A percentile compares a stretch with the other conserved stretches of the same genome.
These are phyloP conservation scores for Xylaria sp. DNA, from an alignment of 2,329 filamentous ascomycete genomes.

Conservation along the genomic window DNA sequence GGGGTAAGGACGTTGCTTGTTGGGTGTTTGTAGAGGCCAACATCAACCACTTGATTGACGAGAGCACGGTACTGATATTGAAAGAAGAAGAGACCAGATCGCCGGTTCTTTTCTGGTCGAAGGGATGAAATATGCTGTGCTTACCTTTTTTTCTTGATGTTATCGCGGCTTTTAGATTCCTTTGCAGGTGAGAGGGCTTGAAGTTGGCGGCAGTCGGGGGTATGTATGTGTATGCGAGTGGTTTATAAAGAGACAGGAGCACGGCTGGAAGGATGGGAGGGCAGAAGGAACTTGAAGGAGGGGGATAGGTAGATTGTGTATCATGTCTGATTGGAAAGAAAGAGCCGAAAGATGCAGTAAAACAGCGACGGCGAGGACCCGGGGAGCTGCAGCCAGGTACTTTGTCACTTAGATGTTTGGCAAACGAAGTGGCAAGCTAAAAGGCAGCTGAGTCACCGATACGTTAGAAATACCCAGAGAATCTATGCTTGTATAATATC, in stretches of 20 bases:
- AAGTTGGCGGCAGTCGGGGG: not conserved
- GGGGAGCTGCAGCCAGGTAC: too few relatives aligned
- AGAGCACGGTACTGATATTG: too few relatives aligned
- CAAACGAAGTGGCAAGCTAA: too few relatives aligned
- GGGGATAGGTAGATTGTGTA: too few relatives aligned
- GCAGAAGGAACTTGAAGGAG: not conserved
- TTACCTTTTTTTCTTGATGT: not conserved
- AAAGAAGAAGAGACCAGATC: not conserved
- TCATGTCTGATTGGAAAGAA: too few relatives aligned
- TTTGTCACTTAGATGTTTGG: too few relatives aligned
- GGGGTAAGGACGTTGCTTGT: not conserved
- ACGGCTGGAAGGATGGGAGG: not conserved
- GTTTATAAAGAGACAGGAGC: not conserved
- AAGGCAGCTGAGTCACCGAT: too few relatives aligned
- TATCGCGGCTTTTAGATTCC: not conserved
- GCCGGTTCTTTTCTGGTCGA: not conserved
- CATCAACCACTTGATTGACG: not conserved
- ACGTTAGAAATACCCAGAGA: too few relatives aligned
- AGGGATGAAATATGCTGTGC: too few relatives aligned
- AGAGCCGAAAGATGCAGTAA: too few relatives aligned
- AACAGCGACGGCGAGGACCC: too few relatives aligned
- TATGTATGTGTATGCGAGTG: not conserved
- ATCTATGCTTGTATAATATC: too few relatives aligned
- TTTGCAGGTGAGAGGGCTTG: not conserved
- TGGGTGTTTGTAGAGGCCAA: not conserved